Conservation (phyloP, 495 filamentous ascomycete genomes). For the Cairneyella variabilis region DNA sequence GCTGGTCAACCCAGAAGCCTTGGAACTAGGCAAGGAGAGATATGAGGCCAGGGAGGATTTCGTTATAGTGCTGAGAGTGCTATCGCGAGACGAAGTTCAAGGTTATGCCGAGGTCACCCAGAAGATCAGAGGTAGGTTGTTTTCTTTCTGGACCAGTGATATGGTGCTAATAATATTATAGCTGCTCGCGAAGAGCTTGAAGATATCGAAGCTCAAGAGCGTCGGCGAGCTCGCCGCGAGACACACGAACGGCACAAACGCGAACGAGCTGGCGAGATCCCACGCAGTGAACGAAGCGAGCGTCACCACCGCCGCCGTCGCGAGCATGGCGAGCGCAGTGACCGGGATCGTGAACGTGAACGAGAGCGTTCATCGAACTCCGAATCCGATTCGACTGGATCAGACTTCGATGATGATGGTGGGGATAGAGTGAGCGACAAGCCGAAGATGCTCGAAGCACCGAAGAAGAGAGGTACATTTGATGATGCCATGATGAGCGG, state of each 20-base stretch:
- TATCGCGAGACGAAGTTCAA: slow-evolving; percentile 80
- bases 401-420: slow-evolving; percentile 8
- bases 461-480: slow-evolving; percentile 12
- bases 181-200: slow-evolving; percentile 24
- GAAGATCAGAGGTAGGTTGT: slow-evolving; percentile 65
- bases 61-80: slow-evolving; percentile 78
- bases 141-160: background rate
- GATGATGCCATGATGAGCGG: slow-evolving; percentile 24
- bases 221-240: slow-evolving; percentile 22
- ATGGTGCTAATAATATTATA: slow-evolving; percentile 6
- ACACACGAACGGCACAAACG: slow-evolving; percentile 26
- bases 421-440: slow-evolving; percentile 4
- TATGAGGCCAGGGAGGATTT: slow-evolving; percentile 78
- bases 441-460: slow-evolving; percentile 20
- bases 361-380: slow-evolving; percentile 7
- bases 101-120: slow-evolving; percentile 70
- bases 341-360: background rate
- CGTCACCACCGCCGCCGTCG: slow-evolving; percentile 7
- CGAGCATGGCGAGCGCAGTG: background rate
- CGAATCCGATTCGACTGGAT: slow-evolving; percentile 20
- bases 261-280: slow-evolving; percentile 13
- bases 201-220: slow-evolving; percentile 14
- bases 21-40: slow-evolving; percentile 72
- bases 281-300: slow-evolving; percentile 7
- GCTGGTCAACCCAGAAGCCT: slow-evolving; percentile 77